Evolutionary conservation across 2,329 filamentous ascomycete species (phyloP).

Genomic region (Lecanicillium sp.): DNA sequence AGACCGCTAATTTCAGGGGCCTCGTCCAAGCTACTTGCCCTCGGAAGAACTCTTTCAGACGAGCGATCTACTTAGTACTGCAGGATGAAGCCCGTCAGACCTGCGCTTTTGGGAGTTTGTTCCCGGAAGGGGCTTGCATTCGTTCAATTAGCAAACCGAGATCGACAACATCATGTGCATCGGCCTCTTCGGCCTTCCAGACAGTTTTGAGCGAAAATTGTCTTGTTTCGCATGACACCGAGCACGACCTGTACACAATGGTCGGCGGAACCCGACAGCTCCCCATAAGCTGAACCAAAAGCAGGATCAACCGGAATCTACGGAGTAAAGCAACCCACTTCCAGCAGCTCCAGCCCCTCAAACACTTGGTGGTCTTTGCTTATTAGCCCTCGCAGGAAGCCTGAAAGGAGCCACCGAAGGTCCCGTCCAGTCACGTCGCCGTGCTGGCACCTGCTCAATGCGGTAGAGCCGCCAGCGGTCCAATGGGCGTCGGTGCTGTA

Average conservation of each 20-base stretch:
- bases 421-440: conserved; percentile 7
- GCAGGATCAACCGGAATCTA: no score
- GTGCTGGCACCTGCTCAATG: conserved; percentile 8
- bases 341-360: conserved; percentile 4
- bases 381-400: neutral
- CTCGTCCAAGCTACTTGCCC: neutral
- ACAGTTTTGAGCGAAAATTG: neutral
- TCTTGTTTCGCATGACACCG: neutral
- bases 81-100: neutral
- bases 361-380: conserved; percentile 1
- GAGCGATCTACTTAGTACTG: neutral
- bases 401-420: neutral
- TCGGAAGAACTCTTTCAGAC: neutral
- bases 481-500: conserved; percentile 9
- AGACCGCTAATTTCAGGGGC: conserved; percentile 5
- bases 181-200: neutral
- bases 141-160: neutral
- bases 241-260: neutral
- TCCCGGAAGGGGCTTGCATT: no score
- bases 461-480: neutral
- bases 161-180: neutral
- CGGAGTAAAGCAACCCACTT: no score
- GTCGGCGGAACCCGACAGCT: conserved; percentile 7
- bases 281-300: neutral
- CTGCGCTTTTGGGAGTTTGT: neutral